Percentiles rank a stretch among this genome's conserved stretches.
Evolutionary conservation across 1,139 yeast genomes (phyloP).

Genomic region (Diutina catenulata): DNA sequence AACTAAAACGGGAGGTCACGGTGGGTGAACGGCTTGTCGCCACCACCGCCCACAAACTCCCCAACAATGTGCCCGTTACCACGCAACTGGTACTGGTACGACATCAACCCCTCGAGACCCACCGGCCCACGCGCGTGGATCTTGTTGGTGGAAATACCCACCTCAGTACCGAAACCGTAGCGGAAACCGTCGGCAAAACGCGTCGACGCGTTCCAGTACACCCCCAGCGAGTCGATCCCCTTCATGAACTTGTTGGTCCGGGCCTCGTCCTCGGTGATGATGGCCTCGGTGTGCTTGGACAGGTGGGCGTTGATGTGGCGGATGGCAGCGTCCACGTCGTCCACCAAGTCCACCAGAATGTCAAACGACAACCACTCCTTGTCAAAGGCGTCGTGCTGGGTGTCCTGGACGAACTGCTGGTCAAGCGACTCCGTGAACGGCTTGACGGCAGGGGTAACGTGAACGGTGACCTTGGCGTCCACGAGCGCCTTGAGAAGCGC

Average conservation of each 20-base stretch:
- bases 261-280: slow-evolving; percentile 61
- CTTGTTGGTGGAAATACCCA: slow-evolving; percentile 92
- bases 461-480: slow-evolving; percentile 62
- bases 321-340: slow-evolving; percentile 57
- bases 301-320: slow-evolving; percentile 80
- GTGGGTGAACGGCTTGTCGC: slow-evolving; percentile 68
- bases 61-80: slow-evolving; percentile 90
- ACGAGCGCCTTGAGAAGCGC: slow-evolving; percentile 36
- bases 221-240: slow-evolving; percentile 91
- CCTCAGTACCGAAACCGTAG: slow-evolving; percentile 97
- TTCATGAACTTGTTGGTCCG: slow-evolving; percentile 68
- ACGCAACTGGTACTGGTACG: slow-evolving; percentile 85
- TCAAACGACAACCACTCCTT: slow-evolving; percentile 78
- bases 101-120: slow-evolving; percentile 91
- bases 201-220: slow-evolving; percentile 96
- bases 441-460: slow-evolving; percentile 46
- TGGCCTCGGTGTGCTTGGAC: slow-evolving; percentile 92
- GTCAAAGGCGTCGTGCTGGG: slow-evolving; percentile 54
- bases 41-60: slow-evolving; percentile 91
- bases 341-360: slow-evolving; percentile 58
- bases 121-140: slow-evolving; percentile 98
- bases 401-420: slow-evolving; percentile 21
- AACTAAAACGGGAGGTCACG: slow-evolving; percentile 23
- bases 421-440: slow-evolving; percentile 8
- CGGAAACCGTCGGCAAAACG: slow-evolving; percentile 98